Base-by-base conservation (phyloP, 1,139 yeast species). In the Debaryomycetaceae sp. region DNA sequence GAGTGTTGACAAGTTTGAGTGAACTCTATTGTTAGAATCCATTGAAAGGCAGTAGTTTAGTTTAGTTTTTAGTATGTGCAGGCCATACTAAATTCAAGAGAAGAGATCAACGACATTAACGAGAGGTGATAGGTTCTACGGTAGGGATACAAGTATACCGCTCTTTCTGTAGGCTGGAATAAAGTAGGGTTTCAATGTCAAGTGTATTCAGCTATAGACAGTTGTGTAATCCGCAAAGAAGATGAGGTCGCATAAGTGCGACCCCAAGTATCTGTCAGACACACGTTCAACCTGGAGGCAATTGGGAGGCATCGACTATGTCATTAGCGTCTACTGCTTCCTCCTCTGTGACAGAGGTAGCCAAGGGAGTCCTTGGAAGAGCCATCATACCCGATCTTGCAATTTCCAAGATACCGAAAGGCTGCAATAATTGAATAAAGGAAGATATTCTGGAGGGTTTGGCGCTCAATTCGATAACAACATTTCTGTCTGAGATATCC, bases 371-470 rank as follows among this genome's bases (percentile, higher is more conserved):
- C 76, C 98, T 83, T 58, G 98, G 95, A 57, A 92, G 75, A 7
- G 98, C 98, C 89, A 92, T 88, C 95, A 91, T 88, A 67, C 98
- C 98, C 17, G 96, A 85, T 68, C 98, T 81, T 36, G 98, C 96
- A 53, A 92, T 85, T 68, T 92, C 98, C 61, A 92, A 76, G 44
- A 92, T 83, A 55, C 98, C 98, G 60, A 92, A 92, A 37, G 98
- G 98, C 60, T 88, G 94, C 58, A 91, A 75, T 58, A 92, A 79
- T 50, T 87, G 87, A 60, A 92, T 79, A 65, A 89, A 89, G 32
- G 95, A 82, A 35, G 92, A 74, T 47, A 92, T 78, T 64, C 97
- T 81, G 40, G 87, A 80, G 30, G 98, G 98, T 65, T 92, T 91
- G 41, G 98, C 98, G 52, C 88, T 78, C 52, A 92, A 78, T 71